A percentile compares a stretch with the other conserved stretches of the same genome.
These are phyloP conservation scores for Pilasporangium apinafurcum DNA, from an alignment of 352 stramenopile species.

Conservation along the genomic window DNA sequence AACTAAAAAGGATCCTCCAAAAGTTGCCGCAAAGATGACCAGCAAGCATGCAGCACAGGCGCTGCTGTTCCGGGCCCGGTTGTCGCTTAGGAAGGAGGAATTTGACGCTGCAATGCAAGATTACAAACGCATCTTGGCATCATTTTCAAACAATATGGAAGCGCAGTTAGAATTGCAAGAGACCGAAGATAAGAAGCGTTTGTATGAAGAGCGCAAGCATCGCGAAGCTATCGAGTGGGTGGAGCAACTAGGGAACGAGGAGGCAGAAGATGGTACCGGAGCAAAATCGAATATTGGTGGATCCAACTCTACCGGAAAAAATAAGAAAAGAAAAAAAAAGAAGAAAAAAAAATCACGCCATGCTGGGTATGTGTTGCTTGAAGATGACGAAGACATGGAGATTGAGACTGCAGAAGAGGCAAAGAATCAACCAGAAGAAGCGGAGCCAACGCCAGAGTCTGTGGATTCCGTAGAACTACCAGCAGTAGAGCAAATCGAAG, in stretches of 20 bases:
- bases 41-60: conserved; percentile 50
- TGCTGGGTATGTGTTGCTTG: conserved; percentile 30
- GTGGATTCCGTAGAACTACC: too few relatives aligned
- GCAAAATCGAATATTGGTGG: conserved; percentile 12
- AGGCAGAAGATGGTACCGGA: conserved; percentile 6
- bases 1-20: background rate
- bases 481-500: too few relatives aligned
- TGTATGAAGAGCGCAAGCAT: conserved; percentile 31
- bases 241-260: conserved; percentile 31
- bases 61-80: conserved; percentile 42
- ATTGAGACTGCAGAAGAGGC: conserved; percentile 11
- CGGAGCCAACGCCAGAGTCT: too few relatives aligned
- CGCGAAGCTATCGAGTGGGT: conserved; percentile 52
- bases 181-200: conserved; percentile 27
- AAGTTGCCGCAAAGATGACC: conserved; percentile 25
- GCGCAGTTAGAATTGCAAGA: conserved; percentile 70
- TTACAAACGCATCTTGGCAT: conserved; percentile 53
- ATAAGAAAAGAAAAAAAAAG: conserved; percentile 73
- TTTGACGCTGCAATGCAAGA: conserved; percentile 58
- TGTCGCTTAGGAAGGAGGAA: conserved; percentile 31
- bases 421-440: conserved; percentile 7
- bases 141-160: conserved; percentile 69
- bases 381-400: conserved; percentile 32
- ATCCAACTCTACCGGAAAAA: conserved; percentile 21
- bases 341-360: conserved; percentile 45